Percentiles rank a stretch among this genome's conserved stretches.
phyloP scores from a whole-genome alignment of 129 eudicot species.

The Pittosporum tobira region DNA sequence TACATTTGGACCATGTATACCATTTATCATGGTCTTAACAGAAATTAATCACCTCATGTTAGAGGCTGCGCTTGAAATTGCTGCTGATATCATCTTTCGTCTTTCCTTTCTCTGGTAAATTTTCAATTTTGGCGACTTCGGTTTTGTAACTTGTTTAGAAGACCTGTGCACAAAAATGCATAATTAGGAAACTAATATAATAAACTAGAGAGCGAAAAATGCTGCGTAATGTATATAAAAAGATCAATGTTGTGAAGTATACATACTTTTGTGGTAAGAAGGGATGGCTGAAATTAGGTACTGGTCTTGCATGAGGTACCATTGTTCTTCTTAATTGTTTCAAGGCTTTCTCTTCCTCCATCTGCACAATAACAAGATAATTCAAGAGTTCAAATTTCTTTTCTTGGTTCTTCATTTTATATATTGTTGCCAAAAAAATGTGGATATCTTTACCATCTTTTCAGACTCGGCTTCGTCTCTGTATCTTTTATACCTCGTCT shows the following conservation, averaged over 20 bases:
- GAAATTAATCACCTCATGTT: slow-evolving; percentile 49
- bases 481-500: slow-evolving; percentile 71
- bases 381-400: too few relatives aligned
- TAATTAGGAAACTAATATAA: not conserved
- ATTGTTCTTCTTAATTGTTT: slow-evolving; percentile 77
- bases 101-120: slow-evolving; percentile 41
- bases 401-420: too few relatives aligned
- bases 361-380: slow-evolving; percentile 22
- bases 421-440: too few relatives aligned
- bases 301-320: slow-evolving; percentile 90
- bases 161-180: slow-evolving; percentile 37
- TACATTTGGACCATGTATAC: too few relatives aligned
- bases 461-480: slow-evolving; percentile 80
- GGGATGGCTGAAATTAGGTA: slow-evolving; percentile 65
- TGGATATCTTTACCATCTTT: too few relatives aligned
- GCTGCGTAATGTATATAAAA: too few relatives aligned
- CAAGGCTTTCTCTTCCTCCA: slow-evolving; percentile 90
- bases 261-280: slow-evolving; percentile 70
- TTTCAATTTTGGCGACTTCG: slow-evolving; percentile 69
- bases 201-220: not conserved
- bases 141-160: slow-evolving; percentile 49
- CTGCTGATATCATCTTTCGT: slow-evolving; percentile 31
- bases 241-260: not conserved
- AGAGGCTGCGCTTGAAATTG: slow-evolving; percentile 52
- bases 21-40: too few relatives aligned